Percentiles rank a stretch among this genome's conserved stretches.
These are phyloP conservation scores for Fusarium sp. DNA, from an alignment of 2,329 filamentous ascomycete genomes.

Conservation along the genomic window DNA sequence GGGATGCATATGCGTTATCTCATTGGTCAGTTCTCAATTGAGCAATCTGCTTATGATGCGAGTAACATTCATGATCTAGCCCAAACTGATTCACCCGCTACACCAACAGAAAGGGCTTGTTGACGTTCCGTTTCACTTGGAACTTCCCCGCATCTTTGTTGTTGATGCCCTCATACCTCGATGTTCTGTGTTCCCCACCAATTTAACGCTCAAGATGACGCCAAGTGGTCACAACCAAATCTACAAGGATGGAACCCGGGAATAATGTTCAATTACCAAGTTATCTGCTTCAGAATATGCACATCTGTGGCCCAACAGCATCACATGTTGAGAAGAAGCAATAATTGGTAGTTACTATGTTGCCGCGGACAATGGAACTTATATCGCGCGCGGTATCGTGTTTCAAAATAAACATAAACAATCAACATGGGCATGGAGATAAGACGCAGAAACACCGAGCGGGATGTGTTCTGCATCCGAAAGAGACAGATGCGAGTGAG, in stretches of 20 bases:
- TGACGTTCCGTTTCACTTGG: conserved; percentile 14
- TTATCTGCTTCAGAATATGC: conserved; percentile 6
- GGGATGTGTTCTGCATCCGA: conserved; percentile 25
- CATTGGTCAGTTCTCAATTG: conserved; percentile 29
- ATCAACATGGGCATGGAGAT: conserved; percentile 33
- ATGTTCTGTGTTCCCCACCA: not conserved
- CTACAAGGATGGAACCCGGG: not conserved
- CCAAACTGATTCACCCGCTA: conserved; percentile 13
- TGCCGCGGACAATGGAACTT: conserved; percentile 31
- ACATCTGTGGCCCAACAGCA: conserved; percentile 13
- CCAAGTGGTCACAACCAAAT: conserved; percentile 4
- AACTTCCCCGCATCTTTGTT: conserved; percentile 36
- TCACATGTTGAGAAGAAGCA: conserved; percentile 26
- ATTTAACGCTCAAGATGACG: not conserved
- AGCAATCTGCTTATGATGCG: conserved; percentile 5
- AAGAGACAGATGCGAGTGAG: conserved; percentile 20
- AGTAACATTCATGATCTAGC: conserved; percentile 3
- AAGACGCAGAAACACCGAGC: conserved; percentile 24
- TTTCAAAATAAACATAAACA: conserved; percentile 34
- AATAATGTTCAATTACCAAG: not conserved
- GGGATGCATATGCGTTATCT: conserved; percentile 22
- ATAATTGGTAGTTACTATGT: conserved; percentile 19
- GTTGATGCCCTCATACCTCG: conserved; percentile 15
- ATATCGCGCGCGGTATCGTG: conserved; percentile 11
- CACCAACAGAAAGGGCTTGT: conserved; percentile 6